Evolutionary conservation across 352 stramenopile genomes (phyloP), one percentile per base, ranked within the genome.

Genomic region (Globisporangium cystogenes): DNA sequence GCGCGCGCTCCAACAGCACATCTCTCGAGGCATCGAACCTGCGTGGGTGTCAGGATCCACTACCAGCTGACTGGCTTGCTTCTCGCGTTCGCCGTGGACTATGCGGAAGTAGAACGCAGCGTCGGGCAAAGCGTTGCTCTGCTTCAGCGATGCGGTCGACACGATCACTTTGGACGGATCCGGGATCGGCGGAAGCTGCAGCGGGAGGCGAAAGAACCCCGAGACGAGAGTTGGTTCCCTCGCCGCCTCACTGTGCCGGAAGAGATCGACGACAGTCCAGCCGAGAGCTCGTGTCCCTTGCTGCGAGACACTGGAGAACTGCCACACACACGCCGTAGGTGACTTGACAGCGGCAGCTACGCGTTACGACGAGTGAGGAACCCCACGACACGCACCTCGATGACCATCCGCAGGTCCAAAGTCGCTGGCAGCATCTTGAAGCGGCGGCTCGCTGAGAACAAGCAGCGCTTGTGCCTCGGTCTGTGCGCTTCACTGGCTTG

Each of bases 231-330:
- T 33, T 33, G 67, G 18, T 4, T 62, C 57, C 26, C 41, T 43
- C 12, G 51, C 33, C 42, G 4, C 11, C 24, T 57, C 48, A 18
- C 36, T 35, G 4, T 31, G 14, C 23, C 42, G 53, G 46, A 86
- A 86, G 0, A 82, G 37, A 1, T 70, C 55, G 21, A 80, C 55
- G 0, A 48, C 63, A 40, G 63, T 74, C 74, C 74, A 83, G 18
- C 70, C 74, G 29, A 83, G 45, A 40, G 52, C 76, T n/a, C 42
- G 65, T 36, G 61, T 20, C 36, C 37, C 40, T 43, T 49, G 57
- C 29, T 62, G 37, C 6, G 41, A 29, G 6, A 60, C 14, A 8
- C 43, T 64, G 16, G 66, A 50, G 23, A 76, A 55, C 69, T 83
- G 52, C 11, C 48, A 21, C 20, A 41, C 20, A 37, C 33, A 4